Base-by-base conservation (phyloP, 371 early-diverging fungal species). In the Ordospora colligata region DNA sequence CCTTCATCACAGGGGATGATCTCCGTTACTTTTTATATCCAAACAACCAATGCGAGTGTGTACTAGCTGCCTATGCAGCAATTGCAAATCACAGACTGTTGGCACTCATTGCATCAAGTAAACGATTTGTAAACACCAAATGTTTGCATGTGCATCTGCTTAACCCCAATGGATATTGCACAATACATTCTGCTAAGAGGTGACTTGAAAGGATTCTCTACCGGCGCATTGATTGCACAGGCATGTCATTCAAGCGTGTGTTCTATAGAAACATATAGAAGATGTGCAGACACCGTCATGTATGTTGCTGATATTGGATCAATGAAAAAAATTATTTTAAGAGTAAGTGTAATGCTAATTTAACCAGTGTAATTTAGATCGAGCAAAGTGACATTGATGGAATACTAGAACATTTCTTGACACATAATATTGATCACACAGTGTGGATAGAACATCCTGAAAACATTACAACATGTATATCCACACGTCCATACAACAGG, bases 391-490 rank as follows among this genome's bases (percentile, higher is more conserved):
- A 80, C 25, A 66, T 83, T 32, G 63, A 46, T 8, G 66, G 51
- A 37, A 19, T 77, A 46, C 6, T 12, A 22, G 17, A 23, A 6
- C 25, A 22, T 27, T 62, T 80, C 12, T 32, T 25, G 6, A 19
- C 64, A 14, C 62, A 73, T 19, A 23, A 43, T 44, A 67, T 83
- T 22, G 65, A 73, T 45, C 67, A 72, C 51, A 53, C 69, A 19
- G 68, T 40, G 23, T 83, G 83, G 83, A 43, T 67, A 17, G 83
- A 83, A 58, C 53, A 72, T 43, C 83, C 83, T 19, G 83, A 83
- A 53, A 78, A 76, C 44, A 69, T 74, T n/a, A n/a, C 68, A 17
- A 83, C 83, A 46, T 43, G 70, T 19, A 17, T 83, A 14, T 69
- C 78, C 27, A 22, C 75, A 0, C 54, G 67, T 14, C 80, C 81